Evolutionary conservation across 495 filamentous ascomycete species (phyloP), one percentile per base, ranked within the genome.

Genomic region (Neurospora sp.): DNA sequence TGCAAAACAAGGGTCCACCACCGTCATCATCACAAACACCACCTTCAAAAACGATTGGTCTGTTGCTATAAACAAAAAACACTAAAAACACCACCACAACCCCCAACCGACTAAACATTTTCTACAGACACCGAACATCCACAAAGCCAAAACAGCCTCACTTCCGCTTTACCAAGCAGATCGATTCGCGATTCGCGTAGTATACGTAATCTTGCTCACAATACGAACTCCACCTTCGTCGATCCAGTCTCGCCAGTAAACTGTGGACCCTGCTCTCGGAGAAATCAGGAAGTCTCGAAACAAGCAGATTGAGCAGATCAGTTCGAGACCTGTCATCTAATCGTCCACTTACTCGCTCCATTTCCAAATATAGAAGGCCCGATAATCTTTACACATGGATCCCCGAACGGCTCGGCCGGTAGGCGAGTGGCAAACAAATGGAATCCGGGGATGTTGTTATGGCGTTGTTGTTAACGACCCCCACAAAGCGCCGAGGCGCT

Each of bases 271-370:
- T 61, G 48, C 31, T 69, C 68, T 37, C 35, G 68, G 37, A 69
- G 40, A 59, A 59, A 59, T 59, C 68, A 69, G 68, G 68, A 40
- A 38, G 7, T 78, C 69, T 76, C 40, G 71, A 59, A 59, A 59
- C 48, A 59, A 27, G 48, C 48, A n/a, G 42, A 45, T 20, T 20
- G 8, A 45, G 42, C 17, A 59, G 48, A 59, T 59, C 48, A 12
- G 48, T 59, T 59, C 20, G 48, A 59, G 48, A 59, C 48, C 10
- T 59, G 48, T 59, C 10, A 9, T 59, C 44, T 12, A 4, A 12
- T 20, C 44, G 44, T 48, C n/a, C 44, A 48, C n/a, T 48, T 20
- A 10, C 4, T 48, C 44, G n/a, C 44, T 48, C 20, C 44, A 14
- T 27, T 59, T 59, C 48, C 48, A 59, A 59, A 59, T 14, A 14